Percentiles rank a stretch among this genome's conserved stretches.
These are phyloP conservation scores for Lactifluus subvellereus DNA, from an alignment of 768 basidiomycete species.

Conservation along the genomic window DNA sequence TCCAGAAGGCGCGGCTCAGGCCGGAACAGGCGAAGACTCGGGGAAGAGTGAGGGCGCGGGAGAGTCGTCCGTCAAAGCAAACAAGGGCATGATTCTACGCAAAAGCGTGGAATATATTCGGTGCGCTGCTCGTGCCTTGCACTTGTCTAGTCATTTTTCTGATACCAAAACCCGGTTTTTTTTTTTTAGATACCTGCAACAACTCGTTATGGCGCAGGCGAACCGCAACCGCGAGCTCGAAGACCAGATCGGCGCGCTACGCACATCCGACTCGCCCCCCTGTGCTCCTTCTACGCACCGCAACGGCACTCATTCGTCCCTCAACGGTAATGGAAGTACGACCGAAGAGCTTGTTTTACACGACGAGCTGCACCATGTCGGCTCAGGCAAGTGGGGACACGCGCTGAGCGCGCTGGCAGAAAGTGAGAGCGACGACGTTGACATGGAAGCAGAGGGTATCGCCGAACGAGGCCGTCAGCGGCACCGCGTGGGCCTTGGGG, in stretches of 20 bases:
- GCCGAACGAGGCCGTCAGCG: constrained; percentile 19
- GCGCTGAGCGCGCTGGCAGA: constrained; percentile 13
- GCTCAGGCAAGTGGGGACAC: constrained; percentile 20
- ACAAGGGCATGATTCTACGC: constrained; percentile 89
- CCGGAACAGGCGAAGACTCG: constrained; percentile 23
- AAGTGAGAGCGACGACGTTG: constrained; percentile 23
- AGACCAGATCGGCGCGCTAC: constrained; percentile 44
- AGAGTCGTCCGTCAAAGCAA: constrained; percentile 67
- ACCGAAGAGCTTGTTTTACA: constrained; percentile 17
- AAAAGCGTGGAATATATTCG: constrained; percentile 54
- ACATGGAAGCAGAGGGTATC: constrained; percentile 11
- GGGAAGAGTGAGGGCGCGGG: constrained; percentile 32
- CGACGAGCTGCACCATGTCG: constrained; percentile 13
- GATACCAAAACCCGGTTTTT: neutral
- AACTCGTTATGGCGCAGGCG: constrained; percentile 76
- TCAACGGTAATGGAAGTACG: constrained; percentile 7
- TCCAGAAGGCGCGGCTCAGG: constrained; percentile 11
- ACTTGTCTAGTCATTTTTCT: neutral
- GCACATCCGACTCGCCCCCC: neutral
- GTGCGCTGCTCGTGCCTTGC: constrained; percentile 19
- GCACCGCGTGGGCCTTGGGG: constrained; percentile 13
- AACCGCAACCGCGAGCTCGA: constrained; percentile 75
- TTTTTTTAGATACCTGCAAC: constrained; percentile 61
- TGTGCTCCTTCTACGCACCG: neutral
- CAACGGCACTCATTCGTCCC: constrained; percentile 3